These are phyloP conservation scores for Fragaria iinumae DNA, from an alignment of 306 rosid species.

Conservation along the genomic window DNA sequence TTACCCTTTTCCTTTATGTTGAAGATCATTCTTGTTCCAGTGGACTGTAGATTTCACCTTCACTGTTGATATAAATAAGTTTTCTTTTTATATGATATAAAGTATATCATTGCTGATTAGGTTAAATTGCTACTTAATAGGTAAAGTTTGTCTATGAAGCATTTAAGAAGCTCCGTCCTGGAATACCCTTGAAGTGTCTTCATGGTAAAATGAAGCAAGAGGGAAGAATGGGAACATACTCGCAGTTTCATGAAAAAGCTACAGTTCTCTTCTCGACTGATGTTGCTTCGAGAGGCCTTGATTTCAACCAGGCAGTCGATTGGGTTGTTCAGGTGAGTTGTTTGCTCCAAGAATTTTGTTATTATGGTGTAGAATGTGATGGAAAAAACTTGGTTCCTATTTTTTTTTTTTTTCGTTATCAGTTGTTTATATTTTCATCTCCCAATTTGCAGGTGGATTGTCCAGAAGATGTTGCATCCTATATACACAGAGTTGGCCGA, in stretches of 20 bases:
- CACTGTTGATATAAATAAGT: background rate
- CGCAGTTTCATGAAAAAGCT: constrained; percentile 70
- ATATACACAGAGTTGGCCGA: constrained; percentile 97
- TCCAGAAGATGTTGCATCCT: constrained; percentile 80
- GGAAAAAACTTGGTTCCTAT: background rate
- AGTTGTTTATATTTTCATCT: background rate
- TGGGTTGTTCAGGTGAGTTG: constrained; percentile 94
- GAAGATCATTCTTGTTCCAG: background rate
- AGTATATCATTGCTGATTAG: constrained; percentile 9
- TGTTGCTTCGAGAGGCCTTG: constrained; percentile 94
- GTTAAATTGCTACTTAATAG: constrained; percentile 56
- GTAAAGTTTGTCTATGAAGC: constrained; percentile 81
- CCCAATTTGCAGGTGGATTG: constrained; percentile 67
- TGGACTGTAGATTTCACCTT: constrained; percentile 5
- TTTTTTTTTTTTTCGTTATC: background rate
- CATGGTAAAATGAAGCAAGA: constrained; percentile 92
- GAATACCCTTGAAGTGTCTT: constrained; percentile 82
- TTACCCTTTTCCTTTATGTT: background rate
- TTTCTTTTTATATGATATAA: background rate
- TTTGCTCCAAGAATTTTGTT: constrained; percentile 1
- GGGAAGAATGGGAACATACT: constrained; percentile 69
- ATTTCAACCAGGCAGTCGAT: constrained; percentile 86
- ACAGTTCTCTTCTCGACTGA: constrained; percentile 89
- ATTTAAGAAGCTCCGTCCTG: constrained; percentile 88
- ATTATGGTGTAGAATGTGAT: background rate